phyloP scores from a whole-genome alignment of 1,284 basidiomycete species.

The Ustilago esculenta region DNA sequence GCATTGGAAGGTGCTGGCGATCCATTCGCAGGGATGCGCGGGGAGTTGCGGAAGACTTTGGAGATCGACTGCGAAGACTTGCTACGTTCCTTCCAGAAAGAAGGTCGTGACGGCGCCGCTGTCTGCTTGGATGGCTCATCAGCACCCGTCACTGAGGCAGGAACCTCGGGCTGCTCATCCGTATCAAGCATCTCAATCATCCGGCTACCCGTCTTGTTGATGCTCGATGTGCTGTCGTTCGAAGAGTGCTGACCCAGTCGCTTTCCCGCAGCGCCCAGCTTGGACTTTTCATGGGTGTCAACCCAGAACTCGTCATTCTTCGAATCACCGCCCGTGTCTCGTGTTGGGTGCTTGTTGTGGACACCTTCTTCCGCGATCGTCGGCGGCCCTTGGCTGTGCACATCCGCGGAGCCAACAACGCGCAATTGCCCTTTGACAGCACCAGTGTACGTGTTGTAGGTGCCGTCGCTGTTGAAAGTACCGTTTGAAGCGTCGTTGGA shows the following conservation, averaged over 20 bases:
- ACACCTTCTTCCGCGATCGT: conserved; percentile 13
- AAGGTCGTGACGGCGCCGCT: conserved; percentile 12
- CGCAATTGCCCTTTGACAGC: conserved; percentile 20
- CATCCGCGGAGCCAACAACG: conserved; percentile 18
- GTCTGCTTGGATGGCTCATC: conserved; percentile 16
- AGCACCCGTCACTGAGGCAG: conserved; percentile 20
- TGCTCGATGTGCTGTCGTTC: conserved; percentile 27
- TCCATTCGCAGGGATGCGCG: conserved; percentile 1
- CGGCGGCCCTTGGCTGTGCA: background rate
- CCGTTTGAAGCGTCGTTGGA: conserved; percentile 19
- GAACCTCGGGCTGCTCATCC: conserved; percentile 19
- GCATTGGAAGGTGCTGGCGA: background rate
- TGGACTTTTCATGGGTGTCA: conserved; percentile 5
- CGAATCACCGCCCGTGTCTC: conserved; percentile 23
- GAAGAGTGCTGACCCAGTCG: conserved; percentile 26
- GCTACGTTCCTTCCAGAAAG: conserved; percentile 39
- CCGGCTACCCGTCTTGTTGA: conserved; percentile 29
- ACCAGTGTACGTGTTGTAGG: conserved; percentile 38
- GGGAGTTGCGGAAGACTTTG: conserved; percentile 29
- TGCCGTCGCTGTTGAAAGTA: conserved; percentile 25
- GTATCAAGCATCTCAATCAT: conserved; percentile 38
- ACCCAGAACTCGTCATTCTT: conserved; percentile 19
- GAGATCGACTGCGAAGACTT: conserved; percentile 24
- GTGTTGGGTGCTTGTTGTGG: background rate
- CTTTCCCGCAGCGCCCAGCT: conserved; percentile 10